Evolutionary conservation across 805 yeast species (phyloP).

Genomic region (Metschnikowia continentalis): DNA sequence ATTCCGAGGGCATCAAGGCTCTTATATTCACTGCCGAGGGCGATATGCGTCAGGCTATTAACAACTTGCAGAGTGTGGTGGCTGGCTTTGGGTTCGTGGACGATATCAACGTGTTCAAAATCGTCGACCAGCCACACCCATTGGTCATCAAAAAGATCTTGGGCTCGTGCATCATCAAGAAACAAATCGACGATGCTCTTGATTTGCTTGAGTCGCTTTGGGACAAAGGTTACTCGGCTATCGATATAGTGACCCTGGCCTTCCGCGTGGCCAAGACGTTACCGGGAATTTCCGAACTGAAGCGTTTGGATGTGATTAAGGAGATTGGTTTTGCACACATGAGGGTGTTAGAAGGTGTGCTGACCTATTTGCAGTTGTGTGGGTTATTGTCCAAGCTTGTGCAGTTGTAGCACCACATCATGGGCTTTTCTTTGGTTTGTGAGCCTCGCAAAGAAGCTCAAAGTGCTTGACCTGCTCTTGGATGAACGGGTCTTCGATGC

Average conservation of each 20-base stretch:
- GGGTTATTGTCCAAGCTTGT: constrained; percentile 67
- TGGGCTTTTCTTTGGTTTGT: constrained; percentile 18
- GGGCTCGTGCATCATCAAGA: constrained; percentile 36
- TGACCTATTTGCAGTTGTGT: constrained; percentile 78
- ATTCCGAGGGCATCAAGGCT: constrained; percentile 90
- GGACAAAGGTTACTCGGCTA: constrained; percentile 89
- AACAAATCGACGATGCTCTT: constrained; percentile 60
- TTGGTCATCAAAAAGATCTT: constrained; percentile 66
- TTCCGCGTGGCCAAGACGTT: constrained; percentile 83
- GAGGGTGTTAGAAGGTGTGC: constrained; percentile 90
- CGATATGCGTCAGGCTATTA: constrained; percentile 97
- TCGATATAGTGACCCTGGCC: constrained; percentile 86
- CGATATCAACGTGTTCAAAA: constrained; percentile 87
- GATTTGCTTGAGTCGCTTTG: constrained; percentile 65
- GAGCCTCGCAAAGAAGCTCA: constrained; percentile 37
- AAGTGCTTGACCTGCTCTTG: constrained; percentile 39
- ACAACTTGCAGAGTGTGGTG: constrained; percentile 88
- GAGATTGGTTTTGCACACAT: constrained; percentile 90
- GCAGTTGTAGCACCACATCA: constrained; percentile 5
- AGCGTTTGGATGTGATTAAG: constrained; percentile 70
- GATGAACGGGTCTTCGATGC: constrained; percentile 22
- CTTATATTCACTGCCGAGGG: constrained; percentile 95
- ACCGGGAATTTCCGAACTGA: constrained; percentile 61
- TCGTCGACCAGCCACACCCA: constrained; percentile 97
- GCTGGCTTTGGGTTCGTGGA: constrained; percentile 92